Base-by-base conservation (phyloP, 2,329 filamentous ascomycete species). In the Beauveria rudraprayagi region DNA sequence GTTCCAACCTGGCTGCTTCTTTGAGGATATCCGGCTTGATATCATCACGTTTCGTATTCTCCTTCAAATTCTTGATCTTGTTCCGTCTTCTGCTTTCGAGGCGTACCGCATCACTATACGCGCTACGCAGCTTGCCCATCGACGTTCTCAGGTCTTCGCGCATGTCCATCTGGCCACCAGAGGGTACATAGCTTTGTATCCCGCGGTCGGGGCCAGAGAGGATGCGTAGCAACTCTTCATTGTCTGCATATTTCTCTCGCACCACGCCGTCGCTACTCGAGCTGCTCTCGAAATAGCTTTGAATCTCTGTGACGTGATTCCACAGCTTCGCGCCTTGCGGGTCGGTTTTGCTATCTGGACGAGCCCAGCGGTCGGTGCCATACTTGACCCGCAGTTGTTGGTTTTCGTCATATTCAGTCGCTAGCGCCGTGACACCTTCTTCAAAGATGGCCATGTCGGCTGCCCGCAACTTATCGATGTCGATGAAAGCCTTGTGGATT, bases 111-210 rank as follows among this genome's bases (percentile, higher is more conserved):
- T 97, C 92, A 71, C 95, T 96, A 69, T 96, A 86, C 10, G 85
- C 87, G 37, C 86, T 86, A 17, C 94, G 85, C 50, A 99, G 77
- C 62, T 85, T 85, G 53, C 86, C 88, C 14, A 92, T 88, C 62
- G 92, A 89, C 9, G 86, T 82, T 71, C 95, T 92, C 8, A 97
- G 82, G 28, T 88, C 83, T 24, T 92, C 87, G 1, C 91, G 91
- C 63, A 96, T 89, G 46, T 87, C 87, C 8, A 89, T 87, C 61
- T 88, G 84, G 51, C 91, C 83, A 65, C 90, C 94, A 57, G 89
- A 93, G 0, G 94, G 94, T 1, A 99, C 92, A 68, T 89, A 96
- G 56, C 92, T 89, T 73, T 96, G 89, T 16, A 97, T 80, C 48
- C 88, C 88, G 10, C 90, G 83, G 68, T 96, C 91, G 0, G 90